Base-by-base conservation (phyloP, 1,284 basidiomycete genomes). In the Ceratobasidium sp. region DNA sequence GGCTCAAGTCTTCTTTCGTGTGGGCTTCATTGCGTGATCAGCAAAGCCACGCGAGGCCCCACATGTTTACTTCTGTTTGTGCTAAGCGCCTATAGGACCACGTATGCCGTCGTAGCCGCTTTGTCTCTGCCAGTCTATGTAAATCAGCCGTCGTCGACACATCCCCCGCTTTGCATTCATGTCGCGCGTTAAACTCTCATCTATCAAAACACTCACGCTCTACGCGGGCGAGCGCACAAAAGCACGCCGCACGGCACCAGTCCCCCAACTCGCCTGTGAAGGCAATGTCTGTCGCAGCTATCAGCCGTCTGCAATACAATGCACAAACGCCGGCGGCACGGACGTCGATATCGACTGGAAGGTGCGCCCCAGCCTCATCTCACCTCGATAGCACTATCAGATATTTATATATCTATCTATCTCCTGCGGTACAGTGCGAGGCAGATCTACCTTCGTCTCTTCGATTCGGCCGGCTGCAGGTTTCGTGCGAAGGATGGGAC, bases 401-500 rank as follows among this genome's bases (percentile, higher is more conserved):
- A 38, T 47, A 26, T 57, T 16, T 57, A 28, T 38, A 26, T n/a
- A 38, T 30, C 13, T 18, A 66, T 50, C 46, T 52, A 8, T 11
- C 11, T 38, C 35, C 35, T 14, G 46, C 14, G 18, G 35, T 5
- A 13, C 38, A 73, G 80, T 87, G 86, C 77, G 81, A 83, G 73
- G 84, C 85, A 1, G 85, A 87, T 71, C 77, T 87, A 32, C 85
- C 85, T 0, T 75, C 76, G 1, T 80, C 78, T 0, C 73, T 85
- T 9, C 73, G 82, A 16, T 80, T 87, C 43, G 86, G 86, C 9
- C 74, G 80, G 8, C 80, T 86, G 4, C 81, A 85, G 26, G 85
- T 87, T 0, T 81, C 80, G 5, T 87, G 86, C 75, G 86, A 87
- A 76, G 86, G 86, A 1, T 87, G 83, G 81, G 78, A 79, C 14